Conservation (phyloP, 208 protist genomes). For the Leptomonas seymouri region DNA sequence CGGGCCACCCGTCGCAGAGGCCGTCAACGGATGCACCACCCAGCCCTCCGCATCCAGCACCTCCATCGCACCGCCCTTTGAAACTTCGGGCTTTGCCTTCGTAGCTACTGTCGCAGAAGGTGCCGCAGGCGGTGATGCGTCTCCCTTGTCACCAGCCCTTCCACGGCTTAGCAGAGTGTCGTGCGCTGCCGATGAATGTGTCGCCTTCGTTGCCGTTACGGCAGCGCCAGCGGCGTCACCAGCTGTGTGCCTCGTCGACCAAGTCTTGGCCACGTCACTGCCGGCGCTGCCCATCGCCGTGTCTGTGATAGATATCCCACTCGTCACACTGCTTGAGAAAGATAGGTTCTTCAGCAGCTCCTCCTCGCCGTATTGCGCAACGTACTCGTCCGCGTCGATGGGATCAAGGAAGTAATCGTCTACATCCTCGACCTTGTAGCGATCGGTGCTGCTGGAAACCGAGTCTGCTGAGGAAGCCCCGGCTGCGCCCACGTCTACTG, state of each 20-base stretch:
- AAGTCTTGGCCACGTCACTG: slow-evolving; percentile 4
- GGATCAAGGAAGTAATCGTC: slow-evolving; percentile 54
- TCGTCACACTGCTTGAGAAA: slow-evolving; percentile 47
- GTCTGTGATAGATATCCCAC: slow-evolving; percentile 30
- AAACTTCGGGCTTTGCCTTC: background rate
- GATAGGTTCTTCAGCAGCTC: slow-evolving; percentile 35
- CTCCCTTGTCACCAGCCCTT: too few species aligned
- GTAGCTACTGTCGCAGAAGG: background rate
- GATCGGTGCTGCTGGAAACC: slow-evolving; percentile 22
- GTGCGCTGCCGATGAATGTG: too few species aligned
- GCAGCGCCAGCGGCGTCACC: background rate
- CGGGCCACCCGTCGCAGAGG: background rate
- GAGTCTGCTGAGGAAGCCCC: slow-evolving; percentile 15
- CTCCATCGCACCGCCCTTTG: slow-evolving; percentile 1
- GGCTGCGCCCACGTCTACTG: background rate
- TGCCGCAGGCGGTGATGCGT: too few species aligned
- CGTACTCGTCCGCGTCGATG: slow-evolving; percentile 43
- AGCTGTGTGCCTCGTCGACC: background rate
- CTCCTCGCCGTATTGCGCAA: slow-evolving; percentile 28
- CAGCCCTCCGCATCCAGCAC: slow-evolving; percentile 12
- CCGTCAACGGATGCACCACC: background rate
- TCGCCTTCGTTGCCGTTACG: background rate
- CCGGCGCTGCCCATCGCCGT: background rate
- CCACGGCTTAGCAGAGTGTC: too few species aligned
- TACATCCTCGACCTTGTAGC: slow-evolving; percentile 41